Evolutionary conservation across 305 asterid genomes (phyloP).

Genomic region (Solanum hybrid): DNA sequence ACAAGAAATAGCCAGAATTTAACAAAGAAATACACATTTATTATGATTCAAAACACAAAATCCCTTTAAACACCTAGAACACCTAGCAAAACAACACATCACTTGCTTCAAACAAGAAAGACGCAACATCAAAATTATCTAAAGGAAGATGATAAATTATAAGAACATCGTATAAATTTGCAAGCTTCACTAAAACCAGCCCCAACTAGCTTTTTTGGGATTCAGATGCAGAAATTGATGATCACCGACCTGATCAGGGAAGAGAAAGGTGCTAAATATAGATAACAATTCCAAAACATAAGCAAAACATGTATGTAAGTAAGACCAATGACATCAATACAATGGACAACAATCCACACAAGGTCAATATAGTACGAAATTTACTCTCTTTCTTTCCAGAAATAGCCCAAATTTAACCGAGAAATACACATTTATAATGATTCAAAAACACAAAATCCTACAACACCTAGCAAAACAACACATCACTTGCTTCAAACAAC

Average conservation of each 20-base stretch:
- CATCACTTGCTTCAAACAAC: neutral
- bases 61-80: neutral
- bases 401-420: neutral
- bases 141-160: neutral
- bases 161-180: neutral
- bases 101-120: neutral
- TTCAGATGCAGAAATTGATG: neutral
- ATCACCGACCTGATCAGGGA: conserved; percentile 3
- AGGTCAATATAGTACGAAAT: neutral
- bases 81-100: neutral
- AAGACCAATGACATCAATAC: neutral
- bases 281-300: neutral
- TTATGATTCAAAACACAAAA: neutral
- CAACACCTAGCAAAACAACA: neutral
- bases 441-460: neutral
- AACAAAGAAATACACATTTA: neutral
- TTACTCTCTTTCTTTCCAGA: neutral
- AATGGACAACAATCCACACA: neutral
- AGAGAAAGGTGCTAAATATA: neutral
- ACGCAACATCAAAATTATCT: neutral
- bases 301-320: neutral
- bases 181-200: neutral
- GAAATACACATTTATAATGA: neutral
- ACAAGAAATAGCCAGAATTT: neutral
- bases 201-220: neutral